phyloP scores from a whole-genome alignment of 2,329 filamentous ascomycete species.

The Ascochyta viciae-villosae region DNA sequence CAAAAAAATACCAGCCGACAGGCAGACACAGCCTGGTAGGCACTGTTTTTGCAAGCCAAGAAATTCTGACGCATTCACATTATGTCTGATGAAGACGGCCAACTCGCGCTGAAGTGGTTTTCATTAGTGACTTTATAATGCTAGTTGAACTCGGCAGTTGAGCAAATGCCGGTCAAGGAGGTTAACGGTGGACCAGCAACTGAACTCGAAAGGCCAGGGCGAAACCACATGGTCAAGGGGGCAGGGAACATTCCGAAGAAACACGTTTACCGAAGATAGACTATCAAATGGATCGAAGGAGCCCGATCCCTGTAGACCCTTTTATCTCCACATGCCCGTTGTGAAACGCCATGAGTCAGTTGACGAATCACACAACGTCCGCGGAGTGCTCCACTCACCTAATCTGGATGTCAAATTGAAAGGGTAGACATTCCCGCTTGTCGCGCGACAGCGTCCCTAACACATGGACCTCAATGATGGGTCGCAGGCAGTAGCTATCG shows the following conservation, averaged over 20 bases:
- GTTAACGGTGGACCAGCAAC: neutral
- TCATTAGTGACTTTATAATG: too few species aligned
- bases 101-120: too few species aligned
- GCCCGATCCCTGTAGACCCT: neutral
- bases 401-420: neutral
- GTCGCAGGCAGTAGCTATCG: neutral
- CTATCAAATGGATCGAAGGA: neutral
- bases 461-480: neutral
- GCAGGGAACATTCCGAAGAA: neutral
- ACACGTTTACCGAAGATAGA: neutral
- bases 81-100: too few species aligned
- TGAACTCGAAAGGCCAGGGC: neutral
- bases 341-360: conserved; percentile 11
- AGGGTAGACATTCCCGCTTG: neutral
- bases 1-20: too few species aligned
- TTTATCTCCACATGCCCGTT: conserved; percentile 7
- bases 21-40: too few species aligned
- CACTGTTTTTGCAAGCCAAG: too few species aligned
- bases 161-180: neutral
- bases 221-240: neutral
- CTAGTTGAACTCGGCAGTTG: too few species aligned
- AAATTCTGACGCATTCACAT: too few species aligned
- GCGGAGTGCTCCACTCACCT: neutral
- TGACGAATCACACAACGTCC: conserved; percentile 1
- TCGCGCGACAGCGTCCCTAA: neutral